Base-by-base conservation (phyloP, 192 early-diverging fungal genomes). In the Cetraspora pellucida region DNA sequence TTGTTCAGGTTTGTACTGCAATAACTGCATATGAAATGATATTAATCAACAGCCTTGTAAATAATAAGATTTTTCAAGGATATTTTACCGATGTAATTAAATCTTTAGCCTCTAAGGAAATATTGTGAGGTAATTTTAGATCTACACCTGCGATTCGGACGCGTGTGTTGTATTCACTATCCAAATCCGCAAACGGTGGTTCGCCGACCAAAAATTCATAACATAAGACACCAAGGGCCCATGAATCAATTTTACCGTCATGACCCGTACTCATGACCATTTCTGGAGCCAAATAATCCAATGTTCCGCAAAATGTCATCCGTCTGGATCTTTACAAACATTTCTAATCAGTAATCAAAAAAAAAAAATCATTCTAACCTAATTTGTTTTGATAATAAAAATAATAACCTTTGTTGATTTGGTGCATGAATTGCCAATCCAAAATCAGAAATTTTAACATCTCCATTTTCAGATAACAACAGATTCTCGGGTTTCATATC, bases 401-500 rank as follows among this genome's bases (percentile, higher is more conserved):
- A 54, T 4, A 54, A 54, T 54, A n/a, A 54, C 50, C 11, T 54
- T 54, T 54, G 50, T 54, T 54, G 13, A 68, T 89, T 86, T 16
- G 90, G 91, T 37, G 94, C 89, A 78, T 96, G 93, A n/a, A 98
- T 94, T 0, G 93, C 94, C 97, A 95, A 98, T 3, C 97, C 97
- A 87, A 98, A 98, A 85, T 98, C 97, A 10, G 90, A 93, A 80
- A 98, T 96, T 74, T 97, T 97, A 54, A 98, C 84, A 67, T 95
- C 93, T 27, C 94, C 96, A 45, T 93, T 86, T 16, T 86, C 75
- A 23, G 93, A 93, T 19, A 98, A 81, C 70, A 98, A 81, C 66
- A 98, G 74, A 68, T 98, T 98, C 79, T 98, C 96, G 21, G 95
- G 97, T 83, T 98, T 98, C 75, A 98, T 95, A 77, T 98, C 97